Base-by-base conservation (phyloP, 352 stramenopile genomes). In the Globisporangium solare region DNA sequence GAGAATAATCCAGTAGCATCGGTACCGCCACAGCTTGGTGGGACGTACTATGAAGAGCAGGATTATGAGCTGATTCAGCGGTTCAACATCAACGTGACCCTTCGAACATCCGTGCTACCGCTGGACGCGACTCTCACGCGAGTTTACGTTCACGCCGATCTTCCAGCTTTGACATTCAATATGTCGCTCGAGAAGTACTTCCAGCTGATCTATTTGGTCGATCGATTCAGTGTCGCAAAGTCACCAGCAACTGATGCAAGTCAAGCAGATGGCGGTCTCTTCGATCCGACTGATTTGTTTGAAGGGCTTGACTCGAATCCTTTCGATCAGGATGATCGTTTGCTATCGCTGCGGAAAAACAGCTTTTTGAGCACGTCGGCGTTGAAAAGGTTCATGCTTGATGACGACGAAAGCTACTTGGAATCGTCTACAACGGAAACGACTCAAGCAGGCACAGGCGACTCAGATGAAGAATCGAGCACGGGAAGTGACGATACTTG, bases 401-500 rank as follows among this genome's bases (percentile, higher is more conserved):
- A 76, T 27, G 72, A 83, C 39, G 67, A 61, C 49, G 66, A 69
- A 40, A 63, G 37, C 47, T 49, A 21, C n/a, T 49, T 48, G 6
- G 40, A 50, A 35, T 24, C 61, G 13, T 58, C 64, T 17, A 31
- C 51, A 37, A 64, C 58, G 35, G 43, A 63, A 56, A 52, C 22
- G 13, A 27, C 53, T 46, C 50, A 71, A 52, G 60, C 72, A 56
- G 67, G 61, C 55, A 41, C 53, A 51, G 54, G 42, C 18, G 74
- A 86, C 24, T 84, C 68, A 0, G 83, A 89, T 40, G 69, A 63
- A 51, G 69, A 82, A 24, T 92, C 83, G 20, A 89, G 83, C 57
- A 79, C 83, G 45, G 77, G 79, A 32, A 95, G 86, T 71, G 86
- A 95, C 54, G 86, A 95, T 47, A 94, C 86, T 0, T 95, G 86